Evolutionary conservation across 1,284 basidiomycete genomes (phyloP), one percentile per base, ranked within the genome.

Genomic region (Coniferiporia sulphurascens): DNA sequence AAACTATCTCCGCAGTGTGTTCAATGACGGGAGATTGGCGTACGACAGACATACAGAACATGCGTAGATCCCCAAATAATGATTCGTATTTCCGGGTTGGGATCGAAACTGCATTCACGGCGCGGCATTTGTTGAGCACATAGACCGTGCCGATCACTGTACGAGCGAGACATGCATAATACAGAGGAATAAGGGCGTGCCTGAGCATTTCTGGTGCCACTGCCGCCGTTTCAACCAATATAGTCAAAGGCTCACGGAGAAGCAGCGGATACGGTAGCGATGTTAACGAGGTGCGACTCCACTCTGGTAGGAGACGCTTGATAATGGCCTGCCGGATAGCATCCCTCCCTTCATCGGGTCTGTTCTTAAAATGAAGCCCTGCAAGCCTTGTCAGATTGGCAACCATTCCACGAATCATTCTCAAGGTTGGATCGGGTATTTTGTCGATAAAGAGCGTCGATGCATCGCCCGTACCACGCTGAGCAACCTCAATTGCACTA

Each of bases 191-290:
- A 32, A 93, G 82, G 52, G 95, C 87, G 65, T 95, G 87, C 35
- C 87, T 85, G 36, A 98, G 81, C 69, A 93, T 88, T 60, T 94
- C 91, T 0, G 93, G 94, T 0, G 89, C 86, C 35, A 96, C 86
- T 1, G 91, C 89, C 0, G 94, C 93, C 0, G 89, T 86, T 73
- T 98, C 93, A 21, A 95, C 81, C 15, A 98, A 80, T 48, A 95
- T 82, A 1, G 88, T 87, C 65, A 97, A 86, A 0, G 95, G 94
- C 69, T 96, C 91, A 17, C 93, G 82, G 7, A 93, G 81, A 9
- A 96, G 84, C 0, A 95, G 76, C 1, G 93, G 93, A 63, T 86
- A 88, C 0, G 88, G 79, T 69, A 88, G 83, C 48, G 90, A 80
- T 63, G 85, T 82, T 70, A 91, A 70, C 13, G 87, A 82, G 5